A percentile compares a stretch with the other conserved stretches of the same genome.
phyloP scores from a whole-genome alignment of 2,329 filamentous ascomycete species.

The Passalora sequoiae region DNA sequence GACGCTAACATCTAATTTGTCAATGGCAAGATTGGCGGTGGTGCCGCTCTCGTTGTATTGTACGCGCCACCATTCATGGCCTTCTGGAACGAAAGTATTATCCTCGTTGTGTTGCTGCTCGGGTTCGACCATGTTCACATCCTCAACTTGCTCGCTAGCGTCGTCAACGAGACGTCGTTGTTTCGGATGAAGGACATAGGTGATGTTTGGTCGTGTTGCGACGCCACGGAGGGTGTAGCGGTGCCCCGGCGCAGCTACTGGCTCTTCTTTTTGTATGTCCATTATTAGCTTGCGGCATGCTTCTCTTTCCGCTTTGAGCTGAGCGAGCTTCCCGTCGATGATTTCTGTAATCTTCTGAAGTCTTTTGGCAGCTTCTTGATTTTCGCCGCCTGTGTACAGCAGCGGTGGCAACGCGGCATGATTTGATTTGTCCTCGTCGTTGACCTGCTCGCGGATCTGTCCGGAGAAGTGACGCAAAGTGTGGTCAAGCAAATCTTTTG shows the following conservation, averaged over 20 bases:
- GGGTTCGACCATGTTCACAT: no score
- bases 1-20: constrained; percentile 47
- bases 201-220: constrained; percentile 53
- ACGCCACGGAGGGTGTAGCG: constrained; percentile 56
- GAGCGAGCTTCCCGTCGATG: constrained; percentile 31
- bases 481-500: constrained; percentile 35
- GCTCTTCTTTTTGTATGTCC: constrained; percentile 31
- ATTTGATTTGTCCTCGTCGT: constrained; percentile 21
- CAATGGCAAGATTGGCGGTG: constrained; percentile 32
- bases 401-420: constrained; percentile 12
- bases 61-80: constrained; percentile 55
- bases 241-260: constrained; percentile 36
- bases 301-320: constrained; percentile 25
- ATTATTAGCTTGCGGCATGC: no score
- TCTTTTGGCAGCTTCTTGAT: constrained; percentile 27
- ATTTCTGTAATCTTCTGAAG: constrained; percentile 33
- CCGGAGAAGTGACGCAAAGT: constrained; percentile 32
- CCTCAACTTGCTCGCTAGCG: no score
- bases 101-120: no score
- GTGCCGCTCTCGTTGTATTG: constrained; percentile 45
- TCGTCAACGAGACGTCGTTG: no score
- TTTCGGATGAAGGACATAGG: constrained; percentile 49
- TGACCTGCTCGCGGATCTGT: constrained; percentile 22
- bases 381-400: no score
- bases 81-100: no score